Evolutionary conservation across 2,329 filamentous ascomycete species (phyloP), one percentile per base, ranked within the genome.

Genomic region (Rasamsonia emersonii): DNA sequence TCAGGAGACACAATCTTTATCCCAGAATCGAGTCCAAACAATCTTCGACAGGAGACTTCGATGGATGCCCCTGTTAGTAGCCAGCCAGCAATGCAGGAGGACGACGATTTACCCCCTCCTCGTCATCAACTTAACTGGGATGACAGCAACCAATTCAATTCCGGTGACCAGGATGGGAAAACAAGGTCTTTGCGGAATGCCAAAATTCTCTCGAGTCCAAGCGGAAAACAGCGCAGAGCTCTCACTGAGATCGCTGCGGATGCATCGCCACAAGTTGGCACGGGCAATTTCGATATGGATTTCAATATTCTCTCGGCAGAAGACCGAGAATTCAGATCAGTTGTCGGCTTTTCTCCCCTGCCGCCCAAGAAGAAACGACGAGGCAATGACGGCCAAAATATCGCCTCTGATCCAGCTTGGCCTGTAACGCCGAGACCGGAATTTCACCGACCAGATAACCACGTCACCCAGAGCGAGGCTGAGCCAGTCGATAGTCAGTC

Each of bases 221-320:
- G 51, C 33, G 54, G 53, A 27, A 50, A 53, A 18, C 53, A 53
- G 31, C 55, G 58, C 24, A 51, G 54, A 32, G 47, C 50, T 30
- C 46, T 64, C 32, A 57, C 61, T 9, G 55, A 63, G 18, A 64
- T 67, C 41, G 61, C 61, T 15, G 50, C 55, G 1, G 60, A 64
- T 31, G 47, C 50, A 27, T 64, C 62, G 3, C 62, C 62, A 4
- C 51, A 57, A 28, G 45, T 53, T 29, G 46, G 43, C n/a, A 42
- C 42, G 9, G 46, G 45, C 18, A 45, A 46, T 15, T 47, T 54
- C 17, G 57, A 61, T 28, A 28, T 59, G 4, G 49, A 56, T 14
- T 45, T 63, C 28, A 50, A 51, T 19, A 45, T 65, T 8, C 42
- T 65, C 18, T 59, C 51, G 1, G 50, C 46, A 3, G 61, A 65